Conservation (phyloP, 1,139 yeast genomes). For the Tardiomyces digboiensis region DNA sequence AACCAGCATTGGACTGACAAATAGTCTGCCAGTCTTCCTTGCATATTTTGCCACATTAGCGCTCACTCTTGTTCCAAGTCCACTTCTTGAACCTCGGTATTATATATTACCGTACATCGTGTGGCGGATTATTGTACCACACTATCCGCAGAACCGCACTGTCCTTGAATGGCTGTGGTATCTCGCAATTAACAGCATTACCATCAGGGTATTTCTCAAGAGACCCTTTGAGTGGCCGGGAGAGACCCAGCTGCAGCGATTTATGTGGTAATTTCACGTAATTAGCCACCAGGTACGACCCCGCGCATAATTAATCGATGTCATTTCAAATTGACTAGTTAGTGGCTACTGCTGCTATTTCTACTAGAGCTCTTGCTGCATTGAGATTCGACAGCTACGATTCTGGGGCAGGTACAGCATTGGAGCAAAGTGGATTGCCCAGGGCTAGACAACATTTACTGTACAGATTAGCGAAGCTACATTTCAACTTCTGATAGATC, state of each 20-base stretch:
- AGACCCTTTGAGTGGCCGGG: constrained; percentile 62
- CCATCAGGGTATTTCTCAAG: constrained; percentile 47
- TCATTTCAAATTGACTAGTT: too few species aligned
- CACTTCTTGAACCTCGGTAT: constrained; percentile 89
- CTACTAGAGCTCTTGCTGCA: too few species aligned
- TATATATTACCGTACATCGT: constrained; percentile 72
- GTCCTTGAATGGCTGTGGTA: constrained; percentile 54
- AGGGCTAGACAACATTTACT: too few species aligned
- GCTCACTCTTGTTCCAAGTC: constrained; percentile 73
- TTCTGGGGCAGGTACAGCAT: too few species aligned
- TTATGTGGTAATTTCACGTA: constrained; percentile 60
- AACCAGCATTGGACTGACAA: constrained; percentile 5
- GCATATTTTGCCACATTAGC: constrained; percentile 45
- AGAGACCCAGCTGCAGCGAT: constrained; percentile 58
- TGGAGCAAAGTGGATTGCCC: too few species aligned
- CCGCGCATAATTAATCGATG: too few species aligned
- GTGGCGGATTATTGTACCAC: constrained; percentile 38
- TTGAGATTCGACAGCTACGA: too few species aligned
- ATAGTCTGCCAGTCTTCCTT: constrained; percentile 14
- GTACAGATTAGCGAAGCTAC: neutral
- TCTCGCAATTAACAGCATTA: constrained; percentile 40
- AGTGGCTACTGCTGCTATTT: too few species aligned
- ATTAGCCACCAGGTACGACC: too few species aligned
- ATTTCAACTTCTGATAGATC: neutral
- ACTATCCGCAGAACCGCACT: constrained; percentile 25